phyloP scores from a whole-genome alignment of 768 basidiomycete genomes.

The Rhodosporidiobolus sp. region DNA sequence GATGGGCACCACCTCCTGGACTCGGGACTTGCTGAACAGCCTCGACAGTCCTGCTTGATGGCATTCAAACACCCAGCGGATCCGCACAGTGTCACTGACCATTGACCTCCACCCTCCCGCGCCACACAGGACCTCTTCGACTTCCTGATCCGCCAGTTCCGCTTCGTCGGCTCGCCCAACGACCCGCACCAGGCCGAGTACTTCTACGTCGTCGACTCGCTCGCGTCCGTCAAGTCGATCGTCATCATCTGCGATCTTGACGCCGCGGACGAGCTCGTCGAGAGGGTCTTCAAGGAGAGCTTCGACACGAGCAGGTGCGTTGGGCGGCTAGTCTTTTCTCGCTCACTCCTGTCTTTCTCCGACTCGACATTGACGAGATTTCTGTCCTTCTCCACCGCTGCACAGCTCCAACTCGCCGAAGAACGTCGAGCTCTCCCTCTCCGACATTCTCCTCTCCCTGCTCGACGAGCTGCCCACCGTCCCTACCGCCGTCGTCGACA shows the following conservation, averaged over 20 bases:
- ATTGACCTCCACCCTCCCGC: not conserved
- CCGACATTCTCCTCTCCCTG: slow-evolving; percentile 83
- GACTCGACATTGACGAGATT: not conserved
- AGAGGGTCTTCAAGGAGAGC: slow-evolving; percentile 75
- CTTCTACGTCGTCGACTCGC: slow-evolving; percentile 86
- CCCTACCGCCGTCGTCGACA: slow-evolving; percentile 74
- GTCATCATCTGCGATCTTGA: slow-evolving; percentile 87
- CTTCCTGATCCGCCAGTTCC: slow-evolving; percentile 87
- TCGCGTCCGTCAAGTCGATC: slow-evolving; percentile 91
- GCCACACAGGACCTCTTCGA: slow-evolving; percentile 79
- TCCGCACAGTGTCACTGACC: too few relatives aligned
- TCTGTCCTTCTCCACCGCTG: slow-evolving; percentile 34
- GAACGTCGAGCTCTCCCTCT: slow-evolving; percentile 78
- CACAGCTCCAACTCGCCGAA: slow-evolving; percentile 62
- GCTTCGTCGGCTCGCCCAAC: slow-evolving; percentile 48
- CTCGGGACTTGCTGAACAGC: too few relatives aligned
- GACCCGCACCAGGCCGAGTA: slow-evolving; percentile 80
- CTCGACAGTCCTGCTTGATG: too few relatives aligned
- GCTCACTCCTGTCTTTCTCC: not conserved
- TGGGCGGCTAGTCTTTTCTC: not conserved
- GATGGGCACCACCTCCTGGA: not conserved
- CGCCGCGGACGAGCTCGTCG: slow-evolving; percentile 74
- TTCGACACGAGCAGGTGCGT: slow-evolving; percentile 68
- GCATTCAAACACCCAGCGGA: too few relatives aligned
- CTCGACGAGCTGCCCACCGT: slow-evolving; percentile 79